Conservation (phyloP, 768 basidiomycete genomes). For the Boletus sp. region DNA sequence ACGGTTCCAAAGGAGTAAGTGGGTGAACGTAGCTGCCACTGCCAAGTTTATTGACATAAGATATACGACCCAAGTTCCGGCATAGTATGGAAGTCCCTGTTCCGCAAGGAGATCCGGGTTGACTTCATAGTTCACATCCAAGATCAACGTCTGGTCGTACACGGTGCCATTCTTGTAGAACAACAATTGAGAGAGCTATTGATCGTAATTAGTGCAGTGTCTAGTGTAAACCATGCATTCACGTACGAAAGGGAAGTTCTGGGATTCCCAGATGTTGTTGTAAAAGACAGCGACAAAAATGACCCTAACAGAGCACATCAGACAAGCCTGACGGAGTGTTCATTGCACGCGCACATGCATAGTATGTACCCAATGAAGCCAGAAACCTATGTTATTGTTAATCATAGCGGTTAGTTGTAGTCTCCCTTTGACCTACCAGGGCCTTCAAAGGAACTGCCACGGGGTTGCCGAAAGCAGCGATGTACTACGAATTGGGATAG, state of each 20-base stretch:
- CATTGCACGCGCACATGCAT: conserved; percentile 42
- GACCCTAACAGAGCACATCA: conserved; percentile 21
- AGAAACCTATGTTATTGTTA: conserved; percentile 34
- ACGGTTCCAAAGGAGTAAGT: conserved; percentile 53
- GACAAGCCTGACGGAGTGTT: not conserved
- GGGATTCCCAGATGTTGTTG: conserved; percentile 55
- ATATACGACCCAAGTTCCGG: conserved; percentile 24
- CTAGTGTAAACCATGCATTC: conserved; percentile 23
- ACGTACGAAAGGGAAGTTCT: conserved; percentile 57
- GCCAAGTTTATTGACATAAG: conserved; percentile 17
- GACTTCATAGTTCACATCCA: conserved; percentile 51
- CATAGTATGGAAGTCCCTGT: conserved; percentile 36
- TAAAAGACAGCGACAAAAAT: conserved; percentile 39
- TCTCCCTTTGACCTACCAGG: conserved; percentile 29
- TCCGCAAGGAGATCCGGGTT: conserved; percentile 47
- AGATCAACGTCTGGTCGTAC: conserved; percentile 52
- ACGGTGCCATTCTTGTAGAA: conserved; percentile 51
- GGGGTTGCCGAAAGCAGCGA: conserved; percentile 38
- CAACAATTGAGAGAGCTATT: conserved; percentile 44
- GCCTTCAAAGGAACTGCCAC: conserved; percentile 54
- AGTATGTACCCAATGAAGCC: conserved; percentile 48
- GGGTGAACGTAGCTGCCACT: conserved; percentile 51
- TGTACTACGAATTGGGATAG: conserved; percentile 15
- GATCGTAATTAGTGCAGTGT: conserved; percentile 7
- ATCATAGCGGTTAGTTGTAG: not conserved